Evolutionary conservation across 306 rosid species (phyloP).

Genomic region (Acacia acuminata): DNA sequence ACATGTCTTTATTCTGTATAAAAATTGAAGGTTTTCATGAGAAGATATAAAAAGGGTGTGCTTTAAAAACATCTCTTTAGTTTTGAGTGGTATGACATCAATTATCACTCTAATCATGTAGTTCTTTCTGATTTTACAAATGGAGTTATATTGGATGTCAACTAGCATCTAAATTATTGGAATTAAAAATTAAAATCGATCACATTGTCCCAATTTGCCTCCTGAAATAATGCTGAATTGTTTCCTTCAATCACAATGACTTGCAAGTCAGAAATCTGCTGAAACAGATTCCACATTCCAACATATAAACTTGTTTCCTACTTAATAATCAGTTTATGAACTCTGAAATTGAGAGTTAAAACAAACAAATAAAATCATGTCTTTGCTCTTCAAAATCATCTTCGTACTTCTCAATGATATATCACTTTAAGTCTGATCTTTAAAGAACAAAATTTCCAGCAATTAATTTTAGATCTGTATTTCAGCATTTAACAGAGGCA

Average conservation of each 20-base stretch:
- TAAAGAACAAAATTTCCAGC: too few relatives aligned
- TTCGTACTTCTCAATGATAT: slow-evolving; percentile 28
- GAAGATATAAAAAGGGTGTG: background rate
- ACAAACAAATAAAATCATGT: slow-evolving; percentile 30
- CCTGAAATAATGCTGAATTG: background rate
- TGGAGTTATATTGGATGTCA: background rate
- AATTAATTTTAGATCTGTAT: too few relatives aligned
- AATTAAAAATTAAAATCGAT: background rate
- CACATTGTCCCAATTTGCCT: background rate
- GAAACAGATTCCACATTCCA: slow-evolving; percentile 15
- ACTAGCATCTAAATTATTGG: background rate
- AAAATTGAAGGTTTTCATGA: background rate
- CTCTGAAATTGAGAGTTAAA: background rate
- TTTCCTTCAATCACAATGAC: background rate
- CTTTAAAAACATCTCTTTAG: background rate
- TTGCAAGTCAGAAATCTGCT: slow-evolving; percentile 45
- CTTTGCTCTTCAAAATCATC: slow-evolving; percentile 27
- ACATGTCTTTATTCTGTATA: background rate
- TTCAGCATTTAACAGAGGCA: too few relatives aligned
- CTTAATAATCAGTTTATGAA: slow-evolving; percentile 20
- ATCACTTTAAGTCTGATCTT: too few relatives aligned
- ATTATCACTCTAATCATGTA: background rate
- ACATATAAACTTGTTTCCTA: background rate
- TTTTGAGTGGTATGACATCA: background rate
- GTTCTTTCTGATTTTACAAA: background rate